A percentile compares a stretch with the other conserved stretches of the same genome.
phyloP scores from a whole-genome alignment of 257 asterid genomes.

The Solanum chaucha region DNA sequence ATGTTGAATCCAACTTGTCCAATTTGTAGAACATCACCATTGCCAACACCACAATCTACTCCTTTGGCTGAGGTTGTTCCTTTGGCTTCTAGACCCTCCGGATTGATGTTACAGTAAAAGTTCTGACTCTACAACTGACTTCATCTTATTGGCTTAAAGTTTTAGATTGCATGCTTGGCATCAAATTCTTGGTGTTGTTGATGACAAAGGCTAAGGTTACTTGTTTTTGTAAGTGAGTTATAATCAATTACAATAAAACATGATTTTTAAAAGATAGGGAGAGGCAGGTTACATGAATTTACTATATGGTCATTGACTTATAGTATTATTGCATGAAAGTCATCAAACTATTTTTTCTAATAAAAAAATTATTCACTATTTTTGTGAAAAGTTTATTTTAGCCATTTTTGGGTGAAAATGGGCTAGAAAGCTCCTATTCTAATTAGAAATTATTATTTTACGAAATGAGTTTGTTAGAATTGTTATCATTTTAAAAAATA shows the following conservation, averaged over 20 bases:
- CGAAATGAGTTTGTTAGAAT: background rate
- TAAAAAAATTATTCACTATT: background rate
- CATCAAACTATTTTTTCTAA: background rate
- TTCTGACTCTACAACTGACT: background rate
- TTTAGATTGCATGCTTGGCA: background rate
- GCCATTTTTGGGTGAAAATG: background rate
- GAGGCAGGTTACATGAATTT: background rate
- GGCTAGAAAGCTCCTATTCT: background rate
- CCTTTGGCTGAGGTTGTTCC: constrained; percentile 87
- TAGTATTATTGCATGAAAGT: background rate
- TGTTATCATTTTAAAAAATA: background rate
- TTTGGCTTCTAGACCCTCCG: constrained; percentile 38
- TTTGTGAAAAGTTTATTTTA: background rate
- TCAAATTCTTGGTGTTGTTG: background rate
- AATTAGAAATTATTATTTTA: background rate
- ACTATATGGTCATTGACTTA: background rate
- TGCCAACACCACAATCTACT: constrained; percentile 69
- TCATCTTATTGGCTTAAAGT: background rate
- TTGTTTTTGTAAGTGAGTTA: background rate
- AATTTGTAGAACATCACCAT: constrained; percentile 76
- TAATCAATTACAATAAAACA: background rate
- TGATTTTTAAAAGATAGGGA: background rate
- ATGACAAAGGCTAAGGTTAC: background rate
- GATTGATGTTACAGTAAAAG: background rate
- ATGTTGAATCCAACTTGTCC: constrained; percentile 86